phyloP scores from a whole-genome alignment of 176 grass and related monocot species.

The Avena eriantha region DNA sequence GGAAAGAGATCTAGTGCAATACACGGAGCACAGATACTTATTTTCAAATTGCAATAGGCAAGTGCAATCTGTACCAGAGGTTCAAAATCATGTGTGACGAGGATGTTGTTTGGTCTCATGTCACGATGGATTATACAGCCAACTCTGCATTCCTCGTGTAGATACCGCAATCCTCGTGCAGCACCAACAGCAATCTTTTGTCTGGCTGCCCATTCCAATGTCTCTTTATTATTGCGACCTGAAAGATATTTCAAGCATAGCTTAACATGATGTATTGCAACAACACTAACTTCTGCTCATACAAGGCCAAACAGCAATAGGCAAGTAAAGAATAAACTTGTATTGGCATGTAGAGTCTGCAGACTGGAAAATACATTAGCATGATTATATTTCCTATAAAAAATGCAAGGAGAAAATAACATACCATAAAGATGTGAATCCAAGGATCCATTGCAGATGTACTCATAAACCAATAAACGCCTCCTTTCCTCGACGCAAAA shows the following conservation, averaged over 20 bases:
- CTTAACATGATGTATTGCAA: conserved; percentile 17
- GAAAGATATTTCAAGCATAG: conserved; percentile 40
- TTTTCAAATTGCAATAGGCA: conserved; percentile 19
- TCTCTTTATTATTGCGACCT: conserved; percentile 79
- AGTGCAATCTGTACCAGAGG: conserved; percentile 73
- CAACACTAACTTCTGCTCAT: neutral
- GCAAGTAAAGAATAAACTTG: neutral
- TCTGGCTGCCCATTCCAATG: conserved; percentile 84
- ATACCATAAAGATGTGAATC: conserved; percentile 99
- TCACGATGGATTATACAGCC: conserved; percentile 99
- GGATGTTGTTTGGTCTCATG: conserved; percentile 99
- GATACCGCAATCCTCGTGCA: conserved; percentile 92
- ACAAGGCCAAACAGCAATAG: neutral
- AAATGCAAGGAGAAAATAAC: conserved; percentile 15
- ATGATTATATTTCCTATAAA: conserved; percentile 26
- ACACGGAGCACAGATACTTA: neutral
- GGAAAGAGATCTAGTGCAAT: conserved; percentile 2
- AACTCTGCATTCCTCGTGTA: conserved; percentile 98
- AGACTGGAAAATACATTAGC: neutral
- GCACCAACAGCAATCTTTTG: conserved; percentile 99
- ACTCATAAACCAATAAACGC: conserved; percentile 96
- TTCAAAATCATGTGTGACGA: conserved; percentile 99
- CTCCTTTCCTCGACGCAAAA: conserved; percentile 98
- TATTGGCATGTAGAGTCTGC: neutral
- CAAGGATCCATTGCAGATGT: conserved; percentile 98